These are phyloP conservation scores for Hondaea fermentalgiana DNA, from an alignment of 108 stramenopile species.

Conservation along the genomic window DNA sequence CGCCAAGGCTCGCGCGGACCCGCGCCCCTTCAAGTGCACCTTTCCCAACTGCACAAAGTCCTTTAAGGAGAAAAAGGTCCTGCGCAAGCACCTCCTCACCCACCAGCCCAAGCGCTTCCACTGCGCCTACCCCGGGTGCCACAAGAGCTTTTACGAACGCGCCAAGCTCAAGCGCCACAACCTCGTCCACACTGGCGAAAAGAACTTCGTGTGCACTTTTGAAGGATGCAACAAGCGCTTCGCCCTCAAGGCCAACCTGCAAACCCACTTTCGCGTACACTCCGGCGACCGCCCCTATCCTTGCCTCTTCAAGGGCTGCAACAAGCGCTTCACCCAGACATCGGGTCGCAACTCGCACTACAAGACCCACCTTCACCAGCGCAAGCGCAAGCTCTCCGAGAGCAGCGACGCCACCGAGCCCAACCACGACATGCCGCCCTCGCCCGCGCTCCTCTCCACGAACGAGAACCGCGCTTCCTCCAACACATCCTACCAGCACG, in stretches of 20 bases:
- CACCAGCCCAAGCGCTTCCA: conserved; percentile 18
- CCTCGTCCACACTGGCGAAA: conserved; percentile 13
- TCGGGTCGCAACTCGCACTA: conserved; percentile 13
- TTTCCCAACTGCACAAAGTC: not conserved
- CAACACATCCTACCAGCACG: not conserved
- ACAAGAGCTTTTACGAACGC: not conserved
- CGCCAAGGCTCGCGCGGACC: not conserved
- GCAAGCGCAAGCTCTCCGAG: not conserved
- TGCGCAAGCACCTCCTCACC: not conserved
- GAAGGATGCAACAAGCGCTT: conserved; percentile 16
- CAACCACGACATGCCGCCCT: not conserved
- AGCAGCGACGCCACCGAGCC: not conserved
- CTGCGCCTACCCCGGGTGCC: not conserved
- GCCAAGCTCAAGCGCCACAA: conserved; percentile 18
- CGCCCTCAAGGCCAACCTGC: conserved; percentile 13
- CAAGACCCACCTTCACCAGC: not conserved
- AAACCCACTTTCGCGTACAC: not conserved
- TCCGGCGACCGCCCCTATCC: not conserved
- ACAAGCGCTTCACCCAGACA: not conserved
- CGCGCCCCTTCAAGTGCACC: conserved; percentile 8
- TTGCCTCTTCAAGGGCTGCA: not conserved
- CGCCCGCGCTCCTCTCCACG: too few relatives aligned
- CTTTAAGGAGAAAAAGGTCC: conserved; percentile 9
- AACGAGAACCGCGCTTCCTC: too few relatives aligned
- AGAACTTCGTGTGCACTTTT: not conserved